Conservation (phyloP, 768 basidiomycete species). For the Tulasnella sp. region DNA sequence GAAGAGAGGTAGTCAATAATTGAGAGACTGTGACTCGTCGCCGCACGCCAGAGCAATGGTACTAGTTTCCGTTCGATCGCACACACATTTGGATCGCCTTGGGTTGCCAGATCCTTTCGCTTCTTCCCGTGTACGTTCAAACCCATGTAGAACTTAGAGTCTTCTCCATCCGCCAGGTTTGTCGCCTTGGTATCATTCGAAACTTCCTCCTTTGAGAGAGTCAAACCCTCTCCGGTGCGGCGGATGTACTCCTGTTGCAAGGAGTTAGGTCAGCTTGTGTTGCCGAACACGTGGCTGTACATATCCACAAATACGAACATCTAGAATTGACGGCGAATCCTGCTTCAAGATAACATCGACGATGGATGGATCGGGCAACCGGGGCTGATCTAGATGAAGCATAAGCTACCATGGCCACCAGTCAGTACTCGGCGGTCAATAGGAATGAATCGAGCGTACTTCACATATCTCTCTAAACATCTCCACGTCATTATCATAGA, state of each 20-base stretch:
- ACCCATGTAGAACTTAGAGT: conserved; percentile 39
- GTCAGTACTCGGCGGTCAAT: conserved; percentile 19
- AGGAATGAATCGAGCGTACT: neutral
- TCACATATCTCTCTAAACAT: conserved; percentile 5
- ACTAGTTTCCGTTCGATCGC: conserved; percentile 2
- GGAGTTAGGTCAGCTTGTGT: no score
- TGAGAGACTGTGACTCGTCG: conserved; percentile 18
- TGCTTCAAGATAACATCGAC: conserved; percentile 28
- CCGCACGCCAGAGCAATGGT: conserved; percentile 39
- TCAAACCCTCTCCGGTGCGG: conserved; percentile 34
- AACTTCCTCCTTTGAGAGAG: conserved; percentile 21
- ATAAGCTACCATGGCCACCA: conserved; percentile 31
- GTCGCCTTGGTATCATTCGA: conserved; percentile 22
- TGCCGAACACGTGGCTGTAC: no score
- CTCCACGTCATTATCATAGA: neutral
- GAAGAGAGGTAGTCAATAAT: conserved; percentile 39
- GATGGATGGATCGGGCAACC: conserved; percentile 1
- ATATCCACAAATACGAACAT: conserved; percentile 23
- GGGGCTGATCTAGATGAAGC: neutral
- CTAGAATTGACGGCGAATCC: conserved; percentile 43
- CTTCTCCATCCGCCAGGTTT: conserved; percentile 29
- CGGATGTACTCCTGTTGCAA: conserved; percentile 37
- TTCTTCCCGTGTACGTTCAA: conserved; percentile 55
- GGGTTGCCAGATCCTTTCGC: conserved; percentile 40
- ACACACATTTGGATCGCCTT: conserved; percentile 39